Base-by-base conservation (phyloP, 345 rosid species). In the Lumnitzera racemosa region DNA sequence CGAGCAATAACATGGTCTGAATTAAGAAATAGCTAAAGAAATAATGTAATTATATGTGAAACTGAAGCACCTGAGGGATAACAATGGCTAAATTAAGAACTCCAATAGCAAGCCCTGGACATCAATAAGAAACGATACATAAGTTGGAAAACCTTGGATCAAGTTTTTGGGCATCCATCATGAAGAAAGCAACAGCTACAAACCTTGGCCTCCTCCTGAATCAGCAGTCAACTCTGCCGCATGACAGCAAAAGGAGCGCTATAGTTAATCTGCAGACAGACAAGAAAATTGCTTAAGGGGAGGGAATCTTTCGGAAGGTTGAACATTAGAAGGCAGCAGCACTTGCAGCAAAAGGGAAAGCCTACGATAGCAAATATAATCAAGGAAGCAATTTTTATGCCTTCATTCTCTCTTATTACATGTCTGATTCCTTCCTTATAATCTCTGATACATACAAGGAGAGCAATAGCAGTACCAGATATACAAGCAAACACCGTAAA, bases 181-280 rank as follows among this genome's bases (percentile, higher is more conserved):
- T 55, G 13, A 27, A 24, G 67, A 12, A 54, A 48, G 16, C 47
- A 43, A 59, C 52, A 23, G 47, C 23, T 7, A 73, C 76, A 64
- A 58, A 90, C 96, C 99, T 83, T 88, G 95, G 57, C 97, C 96
- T 20, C 97, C 96, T 10, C 95, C 96, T 1, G 99, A 88, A 67
- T 86, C 95, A 75, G 96, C 95, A 65, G 95, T 84, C 76, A 94
- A 73, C 73, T 94, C 96, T 51, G 97, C 87, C 29, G 95, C 20
- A 20, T 94, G 72, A 90, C 83, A 31, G 99, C 85, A 79, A 88
- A 94, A 36, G 97, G 97, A 48, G 90, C 97, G 61, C 95, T 90
- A 59, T 83, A 90, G 31, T 89, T 90, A 66, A 94, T 88, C 97
- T 94, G 83, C 85, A 73, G 46, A 66, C 56, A 56, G 15, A 57